A percentile compares a stretch with the other conserved stretches of the same genome.
phyloP scores from a whole-genome alignment of 225 moss, liverwort and hornwort species.

The Thuidium tamariscinum region DNA sequence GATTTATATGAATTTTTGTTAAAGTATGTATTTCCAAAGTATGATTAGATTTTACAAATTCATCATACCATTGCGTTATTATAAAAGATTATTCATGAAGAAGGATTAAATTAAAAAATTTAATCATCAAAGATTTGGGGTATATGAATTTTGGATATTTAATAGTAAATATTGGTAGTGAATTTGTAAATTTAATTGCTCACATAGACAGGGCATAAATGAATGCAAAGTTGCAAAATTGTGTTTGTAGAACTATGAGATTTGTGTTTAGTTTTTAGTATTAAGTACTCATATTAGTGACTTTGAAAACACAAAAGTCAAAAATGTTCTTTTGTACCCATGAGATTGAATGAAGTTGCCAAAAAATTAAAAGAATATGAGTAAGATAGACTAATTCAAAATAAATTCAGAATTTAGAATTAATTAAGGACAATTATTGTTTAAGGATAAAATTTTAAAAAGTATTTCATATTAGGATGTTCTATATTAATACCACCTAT shows the following conservation, averaged over 20 bases:
- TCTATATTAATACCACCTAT: fast-evolving
- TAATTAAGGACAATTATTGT: no score
- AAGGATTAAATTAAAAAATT: fast-evolving
- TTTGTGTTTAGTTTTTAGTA: neutral
- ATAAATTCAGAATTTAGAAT: neutral
- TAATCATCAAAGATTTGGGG: neutral
- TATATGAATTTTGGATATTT: neutral
- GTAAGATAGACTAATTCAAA: neutral
- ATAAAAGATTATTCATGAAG: neutral
- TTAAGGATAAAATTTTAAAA: no score
- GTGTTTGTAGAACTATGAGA: fast-evolving
- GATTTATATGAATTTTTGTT: neutral
- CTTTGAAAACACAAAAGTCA: neutral
- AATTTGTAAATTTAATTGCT: neutral
- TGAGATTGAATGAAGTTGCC: neutral
- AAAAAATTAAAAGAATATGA: no score
- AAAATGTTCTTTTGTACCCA: neutral
- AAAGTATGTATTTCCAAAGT: neutral
- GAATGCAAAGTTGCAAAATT: neutral
- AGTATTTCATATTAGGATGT: fast-evolving
- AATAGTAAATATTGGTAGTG: neutral
- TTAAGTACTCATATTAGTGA: fast-evolving
- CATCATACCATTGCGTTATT: neutral
- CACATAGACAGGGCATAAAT: neutral
- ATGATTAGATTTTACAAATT: neutral